A percentile compares a stretch with the other conserved stretches of the same genome.
These are phyloP conservation scores for Stevia rebaudiana DNA, from an alignment of 140 eudicot genomes.

Conservation along the genomic window DNA sequence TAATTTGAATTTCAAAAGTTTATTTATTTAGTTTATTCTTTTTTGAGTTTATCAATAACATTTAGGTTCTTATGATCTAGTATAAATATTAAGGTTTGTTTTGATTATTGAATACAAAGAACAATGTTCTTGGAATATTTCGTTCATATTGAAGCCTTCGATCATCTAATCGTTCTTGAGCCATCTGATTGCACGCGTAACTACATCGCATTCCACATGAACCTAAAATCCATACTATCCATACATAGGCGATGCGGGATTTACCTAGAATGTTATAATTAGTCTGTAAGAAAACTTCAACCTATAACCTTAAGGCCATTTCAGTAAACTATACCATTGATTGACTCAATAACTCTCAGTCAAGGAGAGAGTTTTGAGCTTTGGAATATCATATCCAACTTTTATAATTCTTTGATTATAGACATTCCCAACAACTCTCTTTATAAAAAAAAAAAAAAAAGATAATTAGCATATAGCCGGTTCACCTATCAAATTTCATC, in stretches of 20 bases:
- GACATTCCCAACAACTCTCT: conserved; percentile 1
- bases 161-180: too few relatives aligned
- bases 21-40: too few relatives aligned
- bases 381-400: conserved; percentile 4
- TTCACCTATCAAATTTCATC: neutral
- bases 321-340: neutral
- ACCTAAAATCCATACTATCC: too few relatives aligned
- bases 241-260: neutral
- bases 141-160: too few relatives aligned
- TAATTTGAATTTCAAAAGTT: too few relatives aligned
- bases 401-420: neutral
- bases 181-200: too few relatives aligned
- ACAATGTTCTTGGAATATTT: too few relatives aligned
- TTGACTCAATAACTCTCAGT: neutral
- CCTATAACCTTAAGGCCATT: conserved; percentile 1
- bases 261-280: neutral
- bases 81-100: too few relatives aligned
- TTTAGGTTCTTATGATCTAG: too few relatives aligned
- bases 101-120: too few relatives aligned
- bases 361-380: neutral
- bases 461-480: neutral
- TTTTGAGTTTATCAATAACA: too few relatives aligned
- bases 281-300: neutral
- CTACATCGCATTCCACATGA: neutral
- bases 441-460: neutral